phyloP scores from a whole-genome alignment of 441 rosid species.

The Croton setiger region DNA sequence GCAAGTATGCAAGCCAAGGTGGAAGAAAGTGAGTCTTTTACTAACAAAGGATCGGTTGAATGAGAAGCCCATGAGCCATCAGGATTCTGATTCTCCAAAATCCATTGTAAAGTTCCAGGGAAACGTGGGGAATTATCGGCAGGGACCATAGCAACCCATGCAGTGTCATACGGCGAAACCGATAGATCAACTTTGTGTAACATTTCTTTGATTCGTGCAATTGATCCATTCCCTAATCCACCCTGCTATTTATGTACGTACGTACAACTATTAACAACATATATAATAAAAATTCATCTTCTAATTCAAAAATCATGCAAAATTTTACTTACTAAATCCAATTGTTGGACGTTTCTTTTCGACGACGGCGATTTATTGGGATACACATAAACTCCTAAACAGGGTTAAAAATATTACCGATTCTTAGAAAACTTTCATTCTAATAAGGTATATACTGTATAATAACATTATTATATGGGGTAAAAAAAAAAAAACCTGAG shows the following conservation, averaged over 20 bases:
- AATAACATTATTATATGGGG: too few species aligned
- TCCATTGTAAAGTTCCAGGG: slow-evolving; percentile 62
- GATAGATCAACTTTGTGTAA: slow-evolving; percentile 55
- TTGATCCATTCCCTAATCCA: background rate
- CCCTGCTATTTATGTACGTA: background rate
- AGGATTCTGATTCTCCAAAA: slow-evolving; percentile 55
- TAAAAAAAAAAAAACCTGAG: background rate
- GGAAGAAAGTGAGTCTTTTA: slow-evolving; percentile 59
- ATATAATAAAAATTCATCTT: background rate
- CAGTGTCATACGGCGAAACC: slow-evolving; percentile 73
- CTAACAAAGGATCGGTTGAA: slow-evolving; percentile 32
- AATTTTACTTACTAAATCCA: background rate
- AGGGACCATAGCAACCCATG: slow-evolving; percentile 90
- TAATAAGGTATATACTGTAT: too few species aligned
- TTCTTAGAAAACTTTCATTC: too few species aligned
- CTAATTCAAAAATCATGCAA: background rate
- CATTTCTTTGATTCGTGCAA: slow-evolving; percentile 38
- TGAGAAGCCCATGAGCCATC: slow-evolving; percentile 84
- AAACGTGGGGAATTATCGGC: slow-evolving; percentile 37
- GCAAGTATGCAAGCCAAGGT: slow-evolving; percentile 74
- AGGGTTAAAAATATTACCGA: background rate
- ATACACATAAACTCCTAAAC: background rate
- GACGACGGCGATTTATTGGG: background rate
- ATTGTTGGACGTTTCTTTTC: background rate
- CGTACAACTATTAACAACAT: background rate